phyloP scores from a whole-genome alignment of 2,329 filamentous ascomycete species.

The Colletotrichum simmondsii region DNA sequence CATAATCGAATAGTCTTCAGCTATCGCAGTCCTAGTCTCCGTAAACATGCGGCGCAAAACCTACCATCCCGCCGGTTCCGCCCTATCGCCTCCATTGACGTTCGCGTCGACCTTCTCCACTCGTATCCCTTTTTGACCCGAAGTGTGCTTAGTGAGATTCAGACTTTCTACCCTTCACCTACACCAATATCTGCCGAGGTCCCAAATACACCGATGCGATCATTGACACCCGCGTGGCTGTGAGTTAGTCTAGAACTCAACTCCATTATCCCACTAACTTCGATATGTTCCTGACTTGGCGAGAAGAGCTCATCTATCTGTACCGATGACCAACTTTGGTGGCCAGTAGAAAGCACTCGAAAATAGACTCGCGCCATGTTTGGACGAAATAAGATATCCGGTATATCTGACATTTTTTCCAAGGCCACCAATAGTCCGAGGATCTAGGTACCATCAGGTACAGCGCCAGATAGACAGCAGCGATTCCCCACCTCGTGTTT shows the following conservation, averaged over 20 bases:
- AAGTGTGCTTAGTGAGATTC: not conserved
- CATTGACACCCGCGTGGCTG: not conserved
- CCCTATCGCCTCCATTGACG: not conserved
- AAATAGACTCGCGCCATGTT: not conserved
- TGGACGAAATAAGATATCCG: constrained; percentile 4
- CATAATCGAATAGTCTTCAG: too few species aligned
- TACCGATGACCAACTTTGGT: not conserved
- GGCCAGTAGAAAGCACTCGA: not conserved
- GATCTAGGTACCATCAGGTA: not conserved
- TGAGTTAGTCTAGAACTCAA: not conserved
- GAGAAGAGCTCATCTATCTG: not conserved
- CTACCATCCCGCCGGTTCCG: not conserved
- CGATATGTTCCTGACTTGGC: not conserved
- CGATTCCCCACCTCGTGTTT: not conserved
- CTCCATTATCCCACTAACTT: not conserved
- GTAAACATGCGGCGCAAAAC: not conserved
- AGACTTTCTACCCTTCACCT: not conserved
- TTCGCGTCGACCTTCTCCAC: not conserved
- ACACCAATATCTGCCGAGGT: not conserved
- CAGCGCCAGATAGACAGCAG: not conserved
- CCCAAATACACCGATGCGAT: not conserved
- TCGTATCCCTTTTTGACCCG: not conserved
- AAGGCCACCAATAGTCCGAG: not conserved
- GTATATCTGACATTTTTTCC: not conserved
- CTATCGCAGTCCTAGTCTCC: rapidly evolving